phyloP scores from a whole-genome alignment of 371 early-diverging fungal species.

The Circinella minor region DNA sequence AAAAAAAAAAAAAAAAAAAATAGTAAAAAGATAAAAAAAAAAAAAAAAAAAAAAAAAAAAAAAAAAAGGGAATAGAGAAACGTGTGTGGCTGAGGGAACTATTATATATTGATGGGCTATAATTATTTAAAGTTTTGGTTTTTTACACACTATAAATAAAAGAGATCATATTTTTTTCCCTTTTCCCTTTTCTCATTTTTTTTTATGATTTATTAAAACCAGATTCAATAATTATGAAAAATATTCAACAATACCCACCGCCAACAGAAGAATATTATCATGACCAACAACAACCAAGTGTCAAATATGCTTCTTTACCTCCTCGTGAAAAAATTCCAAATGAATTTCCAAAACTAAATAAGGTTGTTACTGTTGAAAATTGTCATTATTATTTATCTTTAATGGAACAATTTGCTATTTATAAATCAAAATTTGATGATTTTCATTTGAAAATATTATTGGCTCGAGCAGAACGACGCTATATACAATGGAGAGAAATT shows the following conservation, averaged over 20 bases:
- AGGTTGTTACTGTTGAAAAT: constrained; percentile 17
- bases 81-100: too few relatives aligned
- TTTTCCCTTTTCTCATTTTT: too few relatives aligned
- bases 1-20: too few relatives aligned
- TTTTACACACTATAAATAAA: too few relatives aligned
- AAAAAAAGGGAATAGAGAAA: too few relatives aligned
- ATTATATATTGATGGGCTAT: too few relatives aligned
- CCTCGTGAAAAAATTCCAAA: background rate
- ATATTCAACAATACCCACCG: background rate
- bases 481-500: constrained; percentile 6
- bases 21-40: too few relatives aligned
- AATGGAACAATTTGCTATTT: constrained; percentile 16
- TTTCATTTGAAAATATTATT: constrained; percentile 1
- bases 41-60: too few relatives aligned
- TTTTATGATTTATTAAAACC: too few relatives aligned
- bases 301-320: background rate
- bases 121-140: too few relatives aligned
- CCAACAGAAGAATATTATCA: background rate
- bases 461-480: constrained; percentile 20
- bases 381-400: constrained; percentile 22
- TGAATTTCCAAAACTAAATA: constrained; percentile 8
- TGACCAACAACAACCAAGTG: background rate
- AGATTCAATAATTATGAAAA: too few relatives aligned
- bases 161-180: too few relatives aligned
- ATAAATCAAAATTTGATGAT: constrained; percentile 1